These are phyloP conservation scores for Torrubiella hemipterigena DNA, from an alignment of 2,329 filamentous ascomycete genomes.

Conservation along the genomic window DNA sequence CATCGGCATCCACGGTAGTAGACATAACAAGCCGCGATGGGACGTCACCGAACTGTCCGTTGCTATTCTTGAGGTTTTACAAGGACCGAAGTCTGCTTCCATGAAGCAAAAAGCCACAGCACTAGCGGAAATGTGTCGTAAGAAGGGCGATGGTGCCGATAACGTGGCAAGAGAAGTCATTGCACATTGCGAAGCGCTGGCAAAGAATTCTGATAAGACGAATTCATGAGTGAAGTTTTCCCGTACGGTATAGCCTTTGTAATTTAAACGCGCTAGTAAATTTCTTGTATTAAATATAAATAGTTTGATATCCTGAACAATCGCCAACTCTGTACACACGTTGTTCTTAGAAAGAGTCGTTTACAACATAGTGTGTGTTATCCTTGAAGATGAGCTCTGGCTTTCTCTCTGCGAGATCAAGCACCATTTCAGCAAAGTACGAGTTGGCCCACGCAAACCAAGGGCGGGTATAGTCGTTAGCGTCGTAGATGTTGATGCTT, in stretches of 20 bases:
- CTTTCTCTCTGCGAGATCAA: conserved; percentile 72
- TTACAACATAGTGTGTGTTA: conserved; percentile 10
- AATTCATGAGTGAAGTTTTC: too few relatives aligned
- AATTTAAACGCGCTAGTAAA: too few relatives aligned
- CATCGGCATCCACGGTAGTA: conserved; percentile 21
- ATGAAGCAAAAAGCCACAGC: conserved; percentile 7
- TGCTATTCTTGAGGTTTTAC: conserved; percentile 9
- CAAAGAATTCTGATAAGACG: too few relatives aligned
- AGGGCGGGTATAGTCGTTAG: conserved; percentile 26
- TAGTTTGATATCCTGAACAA: too few relatives aligned
- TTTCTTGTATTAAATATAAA: too few relatives aligned
- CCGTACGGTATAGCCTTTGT: too few relatives aligned
- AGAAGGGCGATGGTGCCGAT: conserved; percentile 11
- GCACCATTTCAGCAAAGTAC: conserved; percentile 28
- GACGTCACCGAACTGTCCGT: conserved; percentile 9
- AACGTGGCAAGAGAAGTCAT: conserved; percentile 13
- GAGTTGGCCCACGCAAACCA: conserved; percentile 35
- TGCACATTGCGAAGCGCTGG: too few relatives aligned
- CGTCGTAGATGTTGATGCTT: conserved; percentile 29
- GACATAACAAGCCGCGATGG: conserved; percentile 12
- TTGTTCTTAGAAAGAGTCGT: too few relatives aligned
- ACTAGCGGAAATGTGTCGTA: conserved; percentile 5
- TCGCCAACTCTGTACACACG: too few relatives aligned
- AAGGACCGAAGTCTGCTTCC: conserved; percentile 3
- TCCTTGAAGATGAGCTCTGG: conserved; percentile 53